Conservation (phyloP, 176 grass and related monocot genomes). For the Oryza glumipatula region DNA sequence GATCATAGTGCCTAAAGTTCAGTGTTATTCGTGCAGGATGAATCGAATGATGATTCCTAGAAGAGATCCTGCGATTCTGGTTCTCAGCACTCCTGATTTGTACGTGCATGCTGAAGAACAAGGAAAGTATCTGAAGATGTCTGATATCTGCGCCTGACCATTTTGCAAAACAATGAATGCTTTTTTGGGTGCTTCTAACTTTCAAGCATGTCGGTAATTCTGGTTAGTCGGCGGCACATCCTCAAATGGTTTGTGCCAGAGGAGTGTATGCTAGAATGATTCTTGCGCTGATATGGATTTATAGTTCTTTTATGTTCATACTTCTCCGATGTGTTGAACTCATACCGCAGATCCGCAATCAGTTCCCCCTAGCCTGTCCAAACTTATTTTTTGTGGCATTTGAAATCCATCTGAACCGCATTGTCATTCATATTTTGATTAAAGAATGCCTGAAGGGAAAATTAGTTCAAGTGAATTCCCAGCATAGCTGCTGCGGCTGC, state of each 20-base stretch:
- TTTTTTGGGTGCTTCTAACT: constrained; percentile 5
- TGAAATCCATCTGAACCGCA: not conserved
- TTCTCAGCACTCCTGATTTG: constrained; percentile 1
- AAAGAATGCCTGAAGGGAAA: not conserved
- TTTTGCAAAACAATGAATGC: constrained; percentile 18
- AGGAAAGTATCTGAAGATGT: constrained; percentile 22
- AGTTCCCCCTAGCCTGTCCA: not conserved
- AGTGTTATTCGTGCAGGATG: constrained; percentile 53
- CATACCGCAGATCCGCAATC: not conserved
- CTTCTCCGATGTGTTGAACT: not conserved
- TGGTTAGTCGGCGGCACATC: not conserved
- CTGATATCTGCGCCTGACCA: not conserved
- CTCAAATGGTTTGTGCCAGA: not conserved
- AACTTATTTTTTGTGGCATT: not conserved
- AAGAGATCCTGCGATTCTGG: not conserved
- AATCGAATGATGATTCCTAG: constrained; percentile 43
- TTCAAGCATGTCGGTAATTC: constrained; percentile 13
- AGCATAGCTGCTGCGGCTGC: too few relatives aligned
- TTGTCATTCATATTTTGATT: not conserved
- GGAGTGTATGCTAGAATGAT: not conserved
- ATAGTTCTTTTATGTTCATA: not conserved
- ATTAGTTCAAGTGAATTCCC: not conserved
- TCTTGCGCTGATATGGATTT: not conserved
- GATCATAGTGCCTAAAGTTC: constrained; percentile 9
- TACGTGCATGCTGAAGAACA: constrained; percentile 31